A percentile compares a stretch with the other conserved stretches of the same genome.
Conservation (phyloP, 305 asterid species). For the Petunia hybrid region DNA sequence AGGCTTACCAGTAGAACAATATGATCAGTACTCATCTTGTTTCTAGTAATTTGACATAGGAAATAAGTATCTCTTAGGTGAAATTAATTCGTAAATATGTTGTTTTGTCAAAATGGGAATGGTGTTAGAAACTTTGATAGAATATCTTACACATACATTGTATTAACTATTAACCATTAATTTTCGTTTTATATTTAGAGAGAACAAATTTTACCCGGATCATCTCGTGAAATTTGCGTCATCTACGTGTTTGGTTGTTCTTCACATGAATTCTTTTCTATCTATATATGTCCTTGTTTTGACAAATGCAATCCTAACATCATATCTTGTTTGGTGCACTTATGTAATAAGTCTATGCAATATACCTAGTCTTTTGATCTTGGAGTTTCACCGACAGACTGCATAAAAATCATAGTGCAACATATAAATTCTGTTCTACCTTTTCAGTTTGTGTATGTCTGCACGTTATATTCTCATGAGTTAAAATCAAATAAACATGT, state of each 20-base stretch:
- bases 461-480: no score
- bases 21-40: no score
- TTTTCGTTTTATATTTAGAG: background rate
- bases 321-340: background rate
- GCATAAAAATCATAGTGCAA: no score
- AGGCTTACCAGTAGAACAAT: background rate
- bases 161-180: background rate
- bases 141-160: background rate
- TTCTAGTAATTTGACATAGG: background rate
- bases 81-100: background rate
- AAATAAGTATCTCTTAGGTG: background rate
- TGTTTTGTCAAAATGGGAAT: background rate
- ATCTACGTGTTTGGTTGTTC: background rate
- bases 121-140: background rate
- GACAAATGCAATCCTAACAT: background rate
- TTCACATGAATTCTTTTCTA: background rate
- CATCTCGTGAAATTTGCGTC: conserved; percentile 19
- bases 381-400: no score
- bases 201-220: background rate
- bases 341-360: no score
- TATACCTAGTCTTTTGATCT: no score
- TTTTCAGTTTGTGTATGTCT: no score
- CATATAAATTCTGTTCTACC: no score
- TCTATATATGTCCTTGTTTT: background rate
- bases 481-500: no score